Evolutionary conservation across 129 eudicot genomes (phyloP).

Genomic region (Kitagawia praeruptora): DNA sequence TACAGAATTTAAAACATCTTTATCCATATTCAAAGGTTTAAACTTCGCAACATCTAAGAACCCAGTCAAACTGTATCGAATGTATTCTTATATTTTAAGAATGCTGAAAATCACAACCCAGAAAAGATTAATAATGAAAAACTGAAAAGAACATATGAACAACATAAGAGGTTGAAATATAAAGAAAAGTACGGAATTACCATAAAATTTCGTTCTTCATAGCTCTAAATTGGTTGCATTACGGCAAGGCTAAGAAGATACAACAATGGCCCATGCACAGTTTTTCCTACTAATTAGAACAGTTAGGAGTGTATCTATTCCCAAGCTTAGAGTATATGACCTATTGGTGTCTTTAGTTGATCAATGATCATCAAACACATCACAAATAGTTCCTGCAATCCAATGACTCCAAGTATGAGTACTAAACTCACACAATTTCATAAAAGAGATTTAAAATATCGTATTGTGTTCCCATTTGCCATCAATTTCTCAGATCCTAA

Average conservation of each 20-base stretch:
- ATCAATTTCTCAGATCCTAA: neutral
- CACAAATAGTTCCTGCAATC: neutral
- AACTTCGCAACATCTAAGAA: neutral
- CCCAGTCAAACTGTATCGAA: neutral
- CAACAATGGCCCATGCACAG: neutral
- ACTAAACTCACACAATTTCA: neutral
- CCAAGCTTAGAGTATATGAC: neutral
- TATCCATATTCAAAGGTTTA: slow-evolving; percentile 9
- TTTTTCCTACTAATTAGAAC: neutral
- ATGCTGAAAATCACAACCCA: slow-evolving; percentile 3
- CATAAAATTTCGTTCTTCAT: neutral
- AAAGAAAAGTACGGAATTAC: neutral
- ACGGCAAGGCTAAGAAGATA: neutral
- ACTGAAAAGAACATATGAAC: neutral
- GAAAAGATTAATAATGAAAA: neutral
- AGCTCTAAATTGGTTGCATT: neutral
- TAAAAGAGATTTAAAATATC: neutral
- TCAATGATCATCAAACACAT: neutral
- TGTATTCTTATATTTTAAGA: neutral
- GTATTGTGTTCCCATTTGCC: neutral
- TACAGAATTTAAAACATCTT: neutral
- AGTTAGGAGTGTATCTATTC: neutral
- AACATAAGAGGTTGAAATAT: neutral
- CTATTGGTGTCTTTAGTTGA: neutral
- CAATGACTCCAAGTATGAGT: neutral